Conservation (phyloP, 2,329 filamentous ascomycete genomes). For the Colletotrichum camelliae region DNA sequence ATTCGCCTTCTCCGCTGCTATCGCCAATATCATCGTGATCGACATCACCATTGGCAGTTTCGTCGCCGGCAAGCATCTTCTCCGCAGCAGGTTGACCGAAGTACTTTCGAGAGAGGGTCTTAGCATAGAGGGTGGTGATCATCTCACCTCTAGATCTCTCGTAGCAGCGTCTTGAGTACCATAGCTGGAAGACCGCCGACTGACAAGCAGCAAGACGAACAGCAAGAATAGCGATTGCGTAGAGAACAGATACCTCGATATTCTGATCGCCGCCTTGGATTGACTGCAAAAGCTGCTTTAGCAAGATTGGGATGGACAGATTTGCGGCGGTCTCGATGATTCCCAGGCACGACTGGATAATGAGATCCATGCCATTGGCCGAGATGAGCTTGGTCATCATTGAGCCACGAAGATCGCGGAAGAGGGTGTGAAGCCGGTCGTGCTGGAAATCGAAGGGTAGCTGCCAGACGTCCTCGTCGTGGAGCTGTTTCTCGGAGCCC, state of each 20-base stretch:
- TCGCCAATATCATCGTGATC: constrained; percentile 4
- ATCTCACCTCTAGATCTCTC: constrained; percentile 85
- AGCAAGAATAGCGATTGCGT: constrained; percentile 66
- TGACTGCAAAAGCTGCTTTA: constrained; percentile 74
- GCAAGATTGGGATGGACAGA: constrained; percentile 67
- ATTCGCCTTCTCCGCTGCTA: constrained; percentile 2
- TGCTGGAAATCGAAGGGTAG: constrained; percentile 86
- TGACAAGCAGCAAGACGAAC: constrained; percentile 68
- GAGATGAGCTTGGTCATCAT: constrained; percentile 72
- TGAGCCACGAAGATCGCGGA: constrained; percentile 74
- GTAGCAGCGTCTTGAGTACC: constrained; percentile 85
- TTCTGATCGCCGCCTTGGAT: constrained; percentile 61
- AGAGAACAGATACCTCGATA: constrained; percentile 65
- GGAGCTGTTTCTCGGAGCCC: constrained; percentile 68
- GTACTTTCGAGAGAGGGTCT: constrained; percentile 71
- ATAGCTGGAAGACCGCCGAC: constrained; percentile 71
- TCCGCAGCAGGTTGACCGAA: constrained; percentile 38
- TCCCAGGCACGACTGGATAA: constrained; percentile 69
- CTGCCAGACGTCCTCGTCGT: constrained; percentile 83
- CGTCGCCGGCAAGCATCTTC: constrained; percentile 27
- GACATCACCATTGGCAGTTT: constrained; percentile 24
- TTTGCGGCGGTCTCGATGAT: constrained; percentile 64
- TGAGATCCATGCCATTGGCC: constrained; percentile 81
- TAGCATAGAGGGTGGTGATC: constrained; percentile 85
- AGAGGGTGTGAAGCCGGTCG: constrained; percentile 72